Percentiles rank a stretch among this genome's conserved stretches.
phyloP scores from a whole-genome alignment of 2,329 filamentous ascomycete genomes.

The Phialophora macrospora region DNA sequence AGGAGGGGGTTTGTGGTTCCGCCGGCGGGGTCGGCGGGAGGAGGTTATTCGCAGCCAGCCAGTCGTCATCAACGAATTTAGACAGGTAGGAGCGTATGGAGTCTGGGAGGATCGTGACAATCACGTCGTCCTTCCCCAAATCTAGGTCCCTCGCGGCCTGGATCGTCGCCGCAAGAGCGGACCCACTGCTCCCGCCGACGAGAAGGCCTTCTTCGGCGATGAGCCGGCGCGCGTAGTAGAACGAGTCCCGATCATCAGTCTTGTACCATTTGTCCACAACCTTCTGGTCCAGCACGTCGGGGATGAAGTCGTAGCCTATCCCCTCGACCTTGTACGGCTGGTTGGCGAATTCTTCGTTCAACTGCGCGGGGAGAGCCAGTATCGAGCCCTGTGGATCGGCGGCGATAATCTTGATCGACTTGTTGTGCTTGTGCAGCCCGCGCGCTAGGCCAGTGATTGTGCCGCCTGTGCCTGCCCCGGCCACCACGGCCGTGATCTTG shows the following conservation, averaged over 20 bases:
- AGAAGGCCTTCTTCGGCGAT: slow-evolving; percentile 94
- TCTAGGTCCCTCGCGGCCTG: slow-evolving; percentile 75
- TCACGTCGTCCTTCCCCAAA: slow-evolving; percentile 80
- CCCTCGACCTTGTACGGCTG: slow-evolving; percentile 96
- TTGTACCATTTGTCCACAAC: slow-evolving; percentile 96
- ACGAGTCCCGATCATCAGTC: slow-evolving; percentile 90
- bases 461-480: slow-evolving; percentile 91
- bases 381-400: slow-evolving; percentile 93
- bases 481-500: slow-evolving; percentile 79
- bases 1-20: slow-evolving; percentile 43
- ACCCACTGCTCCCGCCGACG: slow-evolving; percentile 91
- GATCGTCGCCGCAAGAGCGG: slow-evolving; percentile 81
- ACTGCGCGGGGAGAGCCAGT: slow-evolving; percentile 74
- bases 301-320: slow-evolving; percentile 98
- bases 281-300: slow-evolving; percentile 83
- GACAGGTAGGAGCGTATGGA: slow-evolving; percentile 96
- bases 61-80: slow-evolving; percentile 99
- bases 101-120: slow-evolving; percentile 91
- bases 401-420: slow-evolving; percentile 82
- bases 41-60: slow-evolving; percentile 95
- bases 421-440: slow-evolving; percentile 85
- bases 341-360: slow-evolving; percentile 82
- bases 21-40: slow-evolving; percentile 65
- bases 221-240: slow-evolving; percentile 83
- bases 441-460: slow-evolving; percentile 89